These are phyloP conservation scores for Sambucus nigra DNA, from an alignment of 129 eudicot genomes.

Conservation along the genomic window DNA sequence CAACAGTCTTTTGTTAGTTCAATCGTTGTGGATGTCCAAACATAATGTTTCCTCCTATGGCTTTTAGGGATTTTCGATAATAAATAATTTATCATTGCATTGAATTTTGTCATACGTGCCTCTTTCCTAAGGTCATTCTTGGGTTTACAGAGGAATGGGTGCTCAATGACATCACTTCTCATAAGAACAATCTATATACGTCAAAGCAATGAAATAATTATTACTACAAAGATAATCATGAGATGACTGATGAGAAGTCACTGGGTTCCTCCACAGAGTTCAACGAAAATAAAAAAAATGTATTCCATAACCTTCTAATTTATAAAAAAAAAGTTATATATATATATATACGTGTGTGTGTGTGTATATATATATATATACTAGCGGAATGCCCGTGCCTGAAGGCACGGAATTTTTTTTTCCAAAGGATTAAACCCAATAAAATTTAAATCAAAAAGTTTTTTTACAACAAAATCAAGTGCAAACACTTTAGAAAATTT, in stretches of 20 bases:
- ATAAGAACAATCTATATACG: constrained; percentile 62
- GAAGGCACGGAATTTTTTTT: too few species aligned
- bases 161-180: constrained; percentile 85
- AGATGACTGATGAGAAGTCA: neutral
- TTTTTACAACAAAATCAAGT: too few species aligned
- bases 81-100: constrained; percentile 91
- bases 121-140: constrained; percentile 97
- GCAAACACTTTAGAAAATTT: too few species aligned
- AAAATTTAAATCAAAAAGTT: too few species aligned
- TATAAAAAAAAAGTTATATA: too few species aligned
- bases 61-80: constrained; percentile 84
- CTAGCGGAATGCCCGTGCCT: too few species aligned
- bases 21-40: constrained; percentile 87
- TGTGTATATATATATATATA: too few species aligned
- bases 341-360: too few species aligned
- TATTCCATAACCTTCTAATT: neutral
- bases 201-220: constrained; percentile 1
- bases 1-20: constrained; percentile 97
- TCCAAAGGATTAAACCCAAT: too few species aligned
- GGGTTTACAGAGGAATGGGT: constrained; percentile 93
- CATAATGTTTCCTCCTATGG: constrained; percentile 83
- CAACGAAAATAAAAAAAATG: neutral
- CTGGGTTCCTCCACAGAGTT: neutral
- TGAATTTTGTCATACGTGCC: constrained; percentile 99
- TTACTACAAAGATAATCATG: neutral